These are phyloP conservation scores for Xylaria palmicola DNA, from an alignment of 495 filamentous ascomycete species.

Conservation along the genomic window DNA sequence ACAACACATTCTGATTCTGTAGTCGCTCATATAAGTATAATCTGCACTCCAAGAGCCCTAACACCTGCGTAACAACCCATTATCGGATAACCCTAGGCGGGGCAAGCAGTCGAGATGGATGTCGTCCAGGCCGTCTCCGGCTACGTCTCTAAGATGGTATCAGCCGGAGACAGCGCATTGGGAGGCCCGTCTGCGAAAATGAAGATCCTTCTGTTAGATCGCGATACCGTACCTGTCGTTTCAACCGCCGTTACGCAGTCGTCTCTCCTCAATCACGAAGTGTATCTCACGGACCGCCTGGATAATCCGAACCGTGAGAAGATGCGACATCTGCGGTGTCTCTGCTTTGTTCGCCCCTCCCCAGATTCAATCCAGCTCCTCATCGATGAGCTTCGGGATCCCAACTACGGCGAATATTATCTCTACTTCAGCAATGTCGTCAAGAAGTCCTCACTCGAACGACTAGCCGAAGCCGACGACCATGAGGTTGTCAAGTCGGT, in stretches of 20 bases:
- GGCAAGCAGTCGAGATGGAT: constrained; percentile 64
- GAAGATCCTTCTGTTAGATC: constrained; percentile 96
- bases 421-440: constrained; percentile 96
- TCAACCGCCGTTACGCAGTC: constrained; percentile 96
- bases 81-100: background rate
- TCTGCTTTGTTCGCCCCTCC: constrained; percentile 90
- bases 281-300: constrained; percentile 94
- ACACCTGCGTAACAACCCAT: background rate
- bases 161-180: constrained; percentile 71
- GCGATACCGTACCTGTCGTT: constrained; percentile 89
- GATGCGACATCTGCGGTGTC: constrained; percentile 94
- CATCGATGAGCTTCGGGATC: constrained; percentile 93
- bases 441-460: constrained; percentile 93
- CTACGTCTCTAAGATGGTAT: constrained; percentile 97
- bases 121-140: constrained; percentile 86
- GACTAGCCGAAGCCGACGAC: constrained; percentile 95
- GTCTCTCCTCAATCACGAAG: constrained; percentile 90
- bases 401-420: constrained; percentile 96
- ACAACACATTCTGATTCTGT: background rate
- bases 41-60: background rate
- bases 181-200: constrained; percentile 84
- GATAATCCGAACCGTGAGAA: constrained; percentile 91
- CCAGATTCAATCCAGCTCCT: constrained; percentile 87
- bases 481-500: constrained; percentile 92
- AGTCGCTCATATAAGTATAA: background rate